Evolutionary conservation across 2,329 filamentous ascomycete genomes (phyloP), one percentile per base, ranked within the genome.

Genomic region (Phoma sp.): DNA sequence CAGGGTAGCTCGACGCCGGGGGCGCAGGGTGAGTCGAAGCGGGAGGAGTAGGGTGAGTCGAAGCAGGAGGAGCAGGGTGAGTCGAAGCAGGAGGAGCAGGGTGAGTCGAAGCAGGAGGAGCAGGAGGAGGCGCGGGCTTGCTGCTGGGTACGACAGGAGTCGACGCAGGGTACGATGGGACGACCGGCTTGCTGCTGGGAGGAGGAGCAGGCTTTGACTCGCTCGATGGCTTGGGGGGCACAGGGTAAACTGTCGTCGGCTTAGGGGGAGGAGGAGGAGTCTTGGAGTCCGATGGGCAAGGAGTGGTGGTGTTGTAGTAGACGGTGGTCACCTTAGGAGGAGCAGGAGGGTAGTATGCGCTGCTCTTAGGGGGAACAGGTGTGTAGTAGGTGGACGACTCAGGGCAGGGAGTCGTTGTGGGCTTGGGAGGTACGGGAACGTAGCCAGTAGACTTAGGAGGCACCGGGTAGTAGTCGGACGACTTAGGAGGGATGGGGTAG

Each of bases 301-400:
- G 51, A 19, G 22, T 52, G 29, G 53, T 43, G 39, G 37, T 47
- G 52, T 52, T 39, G 51, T 60, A 15, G 55, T 60, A 48, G 57
- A 40, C 36, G 24, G 51, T 50, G 10, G 52, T 45, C 13, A 37
- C 40, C 45, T 55, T 55, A 12, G 51, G 51, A 8, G 44, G 44
- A 4, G 33, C 40, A 2, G 40, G 46, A 22, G 46, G 36, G 37
- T 49, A 27, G 46, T 49, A 41, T 7, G 6, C 8, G 37, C 45
- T 48, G 36, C 25, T 35, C 39, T 43, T 43, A 7, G 43, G 40
- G 13, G 51, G 48, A 13, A 44, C 15, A 13, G 53, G 57, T 21
- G 43, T 6, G 45, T 46, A 27, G 31, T 27, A 29, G 27, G 22
- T 57, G 10, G 45, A 46, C 7, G 48, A 43, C 36, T 49, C 45